Percentiles rank a stretch among this genome's conserved stretches.
Conservation (phyloP, 805 yeast genomes). For the Candida xyloterini region DNA sequence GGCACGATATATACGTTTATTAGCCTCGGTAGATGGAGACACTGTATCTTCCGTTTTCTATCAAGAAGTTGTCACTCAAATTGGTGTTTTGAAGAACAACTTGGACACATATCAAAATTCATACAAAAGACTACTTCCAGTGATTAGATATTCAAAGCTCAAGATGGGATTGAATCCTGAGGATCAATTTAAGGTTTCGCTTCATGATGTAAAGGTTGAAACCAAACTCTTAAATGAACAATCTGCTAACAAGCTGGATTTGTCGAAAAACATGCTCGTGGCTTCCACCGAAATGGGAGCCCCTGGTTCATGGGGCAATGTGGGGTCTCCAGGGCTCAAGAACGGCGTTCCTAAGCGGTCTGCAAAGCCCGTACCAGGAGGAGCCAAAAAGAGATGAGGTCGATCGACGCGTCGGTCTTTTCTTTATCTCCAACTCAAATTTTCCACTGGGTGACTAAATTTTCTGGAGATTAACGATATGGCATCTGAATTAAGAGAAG, state of each 20-base stretch:
- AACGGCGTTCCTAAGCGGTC: conserved; percentile 6
- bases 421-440: conserved; percentile 1
- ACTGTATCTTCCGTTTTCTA: conserved; percentile 42
- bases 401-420: conserved; percentile 9
- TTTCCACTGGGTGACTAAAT: conserved; percentile 5
- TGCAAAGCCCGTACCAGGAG: conserved; percentile 8
- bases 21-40: conserved; percentile 43
- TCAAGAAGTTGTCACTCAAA: conserved; percentile 36
- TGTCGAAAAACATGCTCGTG: conserved; percentile 2
- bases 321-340: conserved; percentile 6
- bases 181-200: conserved; percentile 32
- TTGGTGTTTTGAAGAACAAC: conserved; percentile 34
- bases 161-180: conserved; percentile 51
- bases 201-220: conserved; percentile 27
- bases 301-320: conserved; percentile 1
- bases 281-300: conserved; percentile 2
- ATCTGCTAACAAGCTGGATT: conserved; percentile 9
- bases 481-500: conserved; percentile 34
- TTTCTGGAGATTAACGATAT: conserved; percentile 14
- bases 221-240: conserved; percentile 14
- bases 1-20: conserved; percentile 34
- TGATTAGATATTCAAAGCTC: conserved; percentile 48
- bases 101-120: conserved; percentile 42
- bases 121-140: conserved; percentile 46
- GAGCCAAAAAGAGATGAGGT: conserved; percentile 9